phyloP scores from a whole-genome alignment of 306 rosid genomes.

The Sechiopsis laciniata region DNA sequence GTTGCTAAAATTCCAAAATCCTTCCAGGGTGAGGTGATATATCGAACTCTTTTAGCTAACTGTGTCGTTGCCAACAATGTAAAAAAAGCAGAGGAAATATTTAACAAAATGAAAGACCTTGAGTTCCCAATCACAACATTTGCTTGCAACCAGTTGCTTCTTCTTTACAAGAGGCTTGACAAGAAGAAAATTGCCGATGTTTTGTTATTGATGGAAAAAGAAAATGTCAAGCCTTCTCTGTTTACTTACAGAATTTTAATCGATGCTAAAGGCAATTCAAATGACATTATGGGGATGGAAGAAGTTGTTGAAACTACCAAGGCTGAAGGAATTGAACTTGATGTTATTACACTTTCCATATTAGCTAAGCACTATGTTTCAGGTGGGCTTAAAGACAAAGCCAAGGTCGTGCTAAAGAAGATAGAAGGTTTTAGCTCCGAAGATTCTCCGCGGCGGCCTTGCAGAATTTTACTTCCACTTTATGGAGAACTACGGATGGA shows the following conservation, averaged over 20 bases:
- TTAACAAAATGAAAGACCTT: conserved; percentile 70
- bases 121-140: conserved; percentile 51
- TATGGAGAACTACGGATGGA: conserved; percentile 60
- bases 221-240: conserved; percentile 55
- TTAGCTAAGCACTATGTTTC: conserved; percentile 53
- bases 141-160: conserved; percentile 69
- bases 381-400: conserved; percentile 61
- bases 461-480: conserved; percentile 44
- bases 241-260: conserved; percentile 56
- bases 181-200: conserved; percentile 74
- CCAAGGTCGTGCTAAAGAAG: conserved; percentile 51
- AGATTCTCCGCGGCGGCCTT: conserved; percentile 33
- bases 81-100: conserved; percentile 59
- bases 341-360: conserved; percentile 25
- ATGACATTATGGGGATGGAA: conserved; percentile 76
- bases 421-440: conserved; percentile 57
- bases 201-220: conserved; percentile 69
- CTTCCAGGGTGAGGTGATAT: conserved; percentile 57
- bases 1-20: conserved; percentile 60
- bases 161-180: conserved; percentile 64
- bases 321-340: conserved; percentile 59
- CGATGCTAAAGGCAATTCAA: conserved; percentile 47
- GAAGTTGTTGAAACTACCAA: conserved; percentile 71
- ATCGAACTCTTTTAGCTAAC: conserved; percentile 61
- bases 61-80: conserved; percentile 36